phyloP scores from a whole-genome alignment of 805 yeast species.

The Saturnispora galanensis region DNA sequence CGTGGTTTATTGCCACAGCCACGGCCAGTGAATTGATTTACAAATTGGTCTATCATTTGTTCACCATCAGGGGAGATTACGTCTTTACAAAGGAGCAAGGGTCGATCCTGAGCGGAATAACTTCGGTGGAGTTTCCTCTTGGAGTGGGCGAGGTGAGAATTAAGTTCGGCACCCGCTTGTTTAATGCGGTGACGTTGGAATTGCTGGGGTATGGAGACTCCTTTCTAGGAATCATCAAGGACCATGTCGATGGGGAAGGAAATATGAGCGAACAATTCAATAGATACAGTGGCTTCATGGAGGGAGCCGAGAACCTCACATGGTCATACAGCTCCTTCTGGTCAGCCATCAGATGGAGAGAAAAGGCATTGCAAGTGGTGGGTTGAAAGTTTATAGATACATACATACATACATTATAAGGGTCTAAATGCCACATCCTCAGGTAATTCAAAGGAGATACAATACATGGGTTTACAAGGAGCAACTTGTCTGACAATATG shows the following conservation, averaged over 20 bases:
- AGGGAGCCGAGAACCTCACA: slow-evolving; percentile 79
- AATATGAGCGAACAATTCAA: slow-evolving; percentile 86
- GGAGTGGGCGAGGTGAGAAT: slow-evolving; percentile 17
- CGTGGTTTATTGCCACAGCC: slow-evolving; percentile 82
- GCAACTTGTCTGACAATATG: slow-evolving; percentile 91
- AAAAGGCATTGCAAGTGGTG: slow-evolving; percentile 25
- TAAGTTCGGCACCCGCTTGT: slow-evolving; percentile 34
- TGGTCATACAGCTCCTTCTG: slow-evolving; percentile 84
- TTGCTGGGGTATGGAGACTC: slow-evolving; percentile 56
- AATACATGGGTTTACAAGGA: slow-evolving; percentile 94
- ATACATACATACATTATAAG: not conserved
- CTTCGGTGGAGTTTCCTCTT: slow-evolving; percentile 16
- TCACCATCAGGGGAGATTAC: slow-evolving; percentile 33
- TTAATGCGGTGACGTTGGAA: slow-evolving; percentile 34
- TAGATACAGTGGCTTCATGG: slow-evolving; percentile 69
- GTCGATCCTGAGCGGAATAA: slow-evolving; percentile 16
- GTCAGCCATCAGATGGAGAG: slow-evolving; percentile 60
- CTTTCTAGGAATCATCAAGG: slow-evolving; percentile 47
- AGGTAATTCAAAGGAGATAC: slow-evolving; percentile 72
- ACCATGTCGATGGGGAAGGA: slow-evolving; percentile 56
- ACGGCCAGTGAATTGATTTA: slow-evolving; percentile 57
- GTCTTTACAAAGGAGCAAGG: slow-evolving; percentile 22
- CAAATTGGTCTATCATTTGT: slow-evolving; percentile 40
- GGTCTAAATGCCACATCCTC: slow-evolving; percentile 46
- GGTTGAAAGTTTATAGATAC: not conserved